Evolutionary conservation across 495 filamentous ascomycete genomes (phyloP).

Genomic region (Pseudotulostoma volvatum): DNA sequence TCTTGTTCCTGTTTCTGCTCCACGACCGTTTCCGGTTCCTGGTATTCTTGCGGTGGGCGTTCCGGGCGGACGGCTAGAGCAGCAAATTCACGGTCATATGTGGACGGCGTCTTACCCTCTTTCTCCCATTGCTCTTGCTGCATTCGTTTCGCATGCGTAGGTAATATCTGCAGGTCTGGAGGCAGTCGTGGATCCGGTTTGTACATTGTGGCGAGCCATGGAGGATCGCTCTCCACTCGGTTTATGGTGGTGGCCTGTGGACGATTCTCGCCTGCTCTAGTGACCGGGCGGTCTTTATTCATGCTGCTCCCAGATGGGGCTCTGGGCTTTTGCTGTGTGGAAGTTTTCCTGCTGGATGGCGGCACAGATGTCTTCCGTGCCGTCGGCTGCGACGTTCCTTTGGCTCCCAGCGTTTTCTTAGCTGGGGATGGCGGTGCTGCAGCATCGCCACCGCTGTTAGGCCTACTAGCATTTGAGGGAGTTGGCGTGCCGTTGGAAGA

Average conservation of each 20-base stretch:
- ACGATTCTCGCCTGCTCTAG: conserved; percentile 41
- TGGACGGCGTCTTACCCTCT: conserved; percentile 65
- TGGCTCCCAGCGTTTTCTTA: conserved; percentile 27
- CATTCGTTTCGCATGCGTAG: conserved; percentile 79
- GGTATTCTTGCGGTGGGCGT: conserved; percentile 6
- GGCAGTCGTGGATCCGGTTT: conserved; percentile 90
- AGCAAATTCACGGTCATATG: conserved; percentile 70
- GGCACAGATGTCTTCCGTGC: conserved; percentile 28
- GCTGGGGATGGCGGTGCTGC: conserved; percentile 14
- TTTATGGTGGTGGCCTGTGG: conserved; percentile 41
- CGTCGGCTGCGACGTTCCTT: conserved; percentile 22
- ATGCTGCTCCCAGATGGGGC: conserved; percentile 21
- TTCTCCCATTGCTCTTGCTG: conserved; percentile 91
- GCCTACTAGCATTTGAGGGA: conserved; percentile 25
- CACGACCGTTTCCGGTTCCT: conserved; percentile 11
- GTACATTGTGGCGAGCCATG: conserved; percentile 89
- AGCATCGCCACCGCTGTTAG: conserved; percentile 23
- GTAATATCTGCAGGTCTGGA: conserved; percentile 87
- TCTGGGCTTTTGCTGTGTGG: conserved; percentile 10
- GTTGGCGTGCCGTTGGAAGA: conserved; percentile 11
- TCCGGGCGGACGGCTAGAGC: conserved; percentile 44
- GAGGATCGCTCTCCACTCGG: conserved; percentile 83
- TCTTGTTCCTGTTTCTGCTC: conserved; percentile 21
- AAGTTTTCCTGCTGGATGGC: conserved; percentile 11
- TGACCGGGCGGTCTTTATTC: conserved; percentile 41